Evolutionary conservation across 768 basidiomycete species (phyloP).

Genomic region (Suillus tomentosus): DNA sequence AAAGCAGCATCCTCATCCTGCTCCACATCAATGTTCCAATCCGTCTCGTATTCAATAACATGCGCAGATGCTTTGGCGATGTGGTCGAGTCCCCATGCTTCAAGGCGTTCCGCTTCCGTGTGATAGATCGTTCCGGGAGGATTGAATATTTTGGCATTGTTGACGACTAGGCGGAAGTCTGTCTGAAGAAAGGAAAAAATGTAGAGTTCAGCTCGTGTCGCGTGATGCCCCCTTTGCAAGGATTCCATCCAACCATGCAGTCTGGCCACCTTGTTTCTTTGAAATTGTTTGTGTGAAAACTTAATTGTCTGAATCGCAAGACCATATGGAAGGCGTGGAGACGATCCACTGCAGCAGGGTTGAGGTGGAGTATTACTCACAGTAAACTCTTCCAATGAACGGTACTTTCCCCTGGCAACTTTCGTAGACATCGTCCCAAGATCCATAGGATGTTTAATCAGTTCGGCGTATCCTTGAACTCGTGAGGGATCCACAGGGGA

Average conservation of each 20-base stretch:
- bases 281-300: neutral
- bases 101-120: slow-evolving; percentile 72
- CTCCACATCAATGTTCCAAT: slow-evolving; percentile 83
- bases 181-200: slow-evolving; percentile 36
- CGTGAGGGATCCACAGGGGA: slow-evolving; percentile 60
- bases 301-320: neutral
- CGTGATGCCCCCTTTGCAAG: neutral
- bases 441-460: slow-evolving; percentile 89
- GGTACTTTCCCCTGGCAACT: slow-evolving; percentile 74
- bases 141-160: slow-evolving; percentile 78
- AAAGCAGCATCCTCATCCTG: slow-evolving; percentile 50
- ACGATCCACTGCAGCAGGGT: neutral
- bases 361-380: slow-evolving; percentile 42
- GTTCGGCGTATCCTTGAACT: slow-evolving; percentile 64
- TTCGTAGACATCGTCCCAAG: slow-evolving; percentile 84
- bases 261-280: neutral
- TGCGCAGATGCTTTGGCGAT: slow-evolving; percentile 69
- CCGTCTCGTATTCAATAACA: slow-evolving; percentile 80
- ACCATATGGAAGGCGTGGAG: neutral
- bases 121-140: slow-evolving; percentile 73
- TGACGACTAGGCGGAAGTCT: slow-evolving; percentile 72
- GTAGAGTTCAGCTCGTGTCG: slow-evolving; percentile 18
- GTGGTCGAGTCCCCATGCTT: slow-evolving; percentile 71
- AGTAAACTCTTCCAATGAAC: slow-evolving; percentile 77
- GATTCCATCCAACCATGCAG: neutral